These are phyloP conservation scores for Aurantiochytrium sp. DNA, from an alignment of 108 stramenopile genomes.

Conservation along the genomic window DNA sequence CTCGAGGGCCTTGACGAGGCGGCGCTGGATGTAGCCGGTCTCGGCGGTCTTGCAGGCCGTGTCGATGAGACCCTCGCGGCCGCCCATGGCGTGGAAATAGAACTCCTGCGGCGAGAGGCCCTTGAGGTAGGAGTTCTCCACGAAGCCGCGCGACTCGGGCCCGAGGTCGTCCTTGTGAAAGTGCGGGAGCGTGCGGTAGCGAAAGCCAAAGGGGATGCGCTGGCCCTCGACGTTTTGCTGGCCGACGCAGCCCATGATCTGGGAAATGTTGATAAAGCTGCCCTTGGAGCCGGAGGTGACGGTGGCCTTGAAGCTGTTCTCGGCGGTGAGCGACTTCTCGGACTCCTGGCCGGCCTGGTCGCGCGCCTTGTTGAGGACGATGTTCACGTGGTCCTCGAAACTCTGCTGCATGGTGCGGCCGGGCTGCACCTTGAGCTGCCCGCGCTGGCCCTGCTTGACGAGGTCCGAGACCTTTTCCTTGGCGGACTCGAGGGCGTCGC, in stretches of 20 bases:
- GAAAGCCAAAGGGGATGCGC: conserved; percentile 97
- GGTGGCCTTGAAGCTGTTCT: conserved; percentile 88
- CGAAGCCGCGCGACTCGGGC: conserved; percentile 93
- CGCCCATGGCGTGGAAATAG: conserved; percentile 99
- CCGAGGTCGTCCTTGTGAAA: conserved; percentile 98
- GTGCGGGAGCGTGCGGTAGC: conserved; percentile 91
- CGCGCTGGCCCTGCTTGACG: conserved; percentile 90
- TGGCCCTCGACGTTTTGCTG: conserved; percentile 99
- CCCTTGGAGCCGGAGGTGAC: conserved; percentile 99
- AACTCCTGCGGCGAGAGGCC: conserved; percentile 97
- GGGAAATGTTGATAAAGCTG: conserved; percentile 94
- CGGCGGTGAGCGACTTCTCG: conserved; percentile 77
- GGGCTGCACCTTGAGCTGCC: conserved; percentile 89
- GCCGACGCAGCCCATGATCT: conserved; percentile 99
- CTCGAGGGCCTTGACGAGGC: conserved; percentile 97
- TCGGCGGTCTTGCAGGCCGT: conserved; percentile 99
- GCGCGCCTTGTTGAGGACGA: conserved; percentile 87
- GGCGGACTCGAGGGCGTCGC: conserved; percentile 89
- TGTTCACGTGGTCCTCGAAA: conserved; percentile 94
- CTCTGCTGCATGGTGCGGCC: conserved; percentile 97
- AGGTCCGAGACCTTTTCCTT: conserved; percentile 87
- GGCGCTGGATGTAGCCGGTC: conserved; percentile 98
- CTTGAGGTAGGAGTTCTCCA: conserved; percentile 96
- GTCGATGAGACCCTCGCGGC: conserved; percentile 96
- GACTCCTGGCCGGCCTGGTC: conserved; percentile 91